Percentiles rank a stretch among this genome's conserved stretches.
These are phyloP conservation scores for Scutellaria baicalensis DNA, from an alignment of 257 asterid species.

Conservation along the genomic window DNA sequence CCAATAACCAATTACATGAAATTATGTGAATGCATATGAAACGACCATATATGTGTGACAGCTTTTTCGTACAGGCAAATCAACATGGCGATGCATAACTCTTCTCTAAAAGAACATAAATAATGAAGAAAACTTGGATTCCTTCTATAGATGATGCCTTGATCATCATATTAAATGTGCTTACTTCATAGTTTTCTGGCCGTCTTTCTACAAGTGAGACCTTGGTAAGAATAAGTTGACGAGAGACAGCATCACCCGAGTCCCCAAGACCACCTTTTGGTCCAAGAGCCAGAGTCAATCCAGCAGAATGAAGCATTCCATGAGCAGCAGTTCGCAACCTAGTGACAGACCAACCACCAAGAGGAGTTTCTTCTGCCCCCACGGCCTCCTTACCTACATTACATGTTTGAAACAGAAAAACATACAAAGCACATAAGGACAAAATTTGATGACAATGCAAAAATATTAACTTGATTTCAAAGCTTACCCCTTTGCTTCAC, in stretches of 20 bases:
- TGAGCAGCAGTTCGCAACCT: slow-evolving; percentile 95
- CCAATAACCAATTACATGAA: slow-evolving; percentile 3
- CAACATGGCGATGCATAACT: neutral
- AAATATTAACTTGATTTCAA: slow-evolving; percentile 6
- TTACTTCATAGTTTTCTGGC: slow-evolving; percentile 96
- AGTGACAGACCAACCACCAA: slow-evolving; percentile 88
- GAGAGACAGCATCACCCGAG: slow-evolving; percentile 86
- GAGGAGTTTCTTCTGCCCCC: slow-evolving; percentile 97
- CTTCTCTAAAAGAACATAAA: neutral
- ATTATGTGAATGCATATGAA: neutral
- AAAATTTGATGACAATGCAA: neutral
- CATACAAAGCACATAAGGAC: slow-evolving; percentile 2
- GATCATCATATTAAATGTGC: slow-evolving; percentile 22
- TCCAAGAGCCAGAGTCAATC: slow-evolving; percentile 76
- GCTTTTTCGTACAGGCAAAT: slow-evolving; percentile 1
- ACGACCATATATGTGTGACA: neutral
- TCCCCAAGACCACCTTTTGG: slow-evolving; percentile 99
- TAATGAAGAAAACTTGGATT: neutral
- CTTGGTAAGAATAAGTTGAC: slow-evolving; percentile 94
- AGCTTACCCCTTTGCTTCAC: slow-evolving; percentile 78
- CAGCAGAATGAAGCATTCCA: slow-evolving; percentile 75
- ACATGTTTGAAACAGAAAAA: slow-evolving; percentile 5
- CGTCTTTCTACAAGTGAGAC: slow-evolving; percentile 92
- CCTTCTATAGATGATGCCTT: slow-evolving; percentile 11
- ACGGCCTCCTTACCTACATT: slow-evolving; percentile 87